Conservation (phyloP, 148 eudicot genomes). For the Nepenthes gracilis region DNA sequence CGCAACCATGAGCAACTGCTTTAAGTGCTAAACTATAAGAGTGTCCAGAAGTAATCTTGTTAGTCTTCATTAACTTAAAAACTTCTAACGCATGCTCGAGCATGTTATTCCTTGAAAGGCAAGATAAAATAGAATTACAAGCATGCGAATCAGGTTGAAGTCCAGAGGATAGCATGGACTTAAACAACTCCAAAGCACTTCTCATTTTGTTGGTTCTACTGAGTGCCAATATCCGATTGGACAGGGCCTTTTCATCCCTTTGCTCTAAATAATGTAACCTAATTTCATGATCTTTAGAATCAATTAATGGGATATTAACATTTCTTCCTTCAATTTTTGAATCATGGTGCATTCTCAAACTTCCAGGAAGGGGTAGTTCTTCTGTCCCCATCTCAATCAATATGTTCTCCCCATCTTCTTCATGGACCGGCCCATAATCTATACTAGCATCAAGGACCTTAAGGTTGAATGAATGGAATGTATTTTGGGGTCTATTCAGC, state of each 20-base stretch:
- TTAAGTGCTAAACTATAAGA: conserved; percentile 48
- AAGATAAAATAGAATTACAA: conserved; percentile 56
- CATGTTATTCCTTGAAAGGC: conserved; percentile 38
- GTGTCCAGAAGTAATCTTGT: conserved; percentile 35
- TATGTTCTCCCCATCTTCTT: no score
- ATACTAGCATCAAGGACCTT: no score
- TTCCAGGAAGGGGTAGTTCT: no score
- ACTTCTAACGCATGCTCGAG: conserved; percentile 38
- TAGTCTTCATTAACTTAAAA: conserved; percentile 40
- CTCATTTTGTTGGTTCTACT: conserved; percentile 39
- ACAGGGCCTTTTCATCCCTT: conserved; percentile 37
- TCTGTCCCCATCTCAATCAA: no score
- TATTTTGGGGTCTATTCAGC: no score
- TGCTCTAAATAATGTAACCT: conserved; percentile 45
- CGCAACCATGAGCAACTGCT: conserved; percentile 32
- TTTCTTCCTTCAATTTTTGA: no score
- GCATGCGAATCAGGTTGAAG: conserved; percentile 46
- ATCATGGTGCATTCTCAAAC: no score
- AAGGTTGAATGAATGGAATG: no score
- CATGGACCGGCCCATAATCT: no score
- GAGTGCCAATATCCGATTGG: conserved; percentile 42
- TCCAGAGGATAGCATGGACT: conserved; percentile 40
- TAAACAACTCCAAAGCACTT: conserved; percentile 47
- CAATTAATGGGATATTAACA: background rate
- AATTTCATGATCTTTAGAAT: conserved; percentile 11